A percentile compares a stretch with the other conserved stretches of the same genome.
These are phyloP conservation scores for Keithomyces neogunnii DNA, from an alignment of 2,329 filamentous ascomycete genomes.

Conservation along the genomic window DNA sequence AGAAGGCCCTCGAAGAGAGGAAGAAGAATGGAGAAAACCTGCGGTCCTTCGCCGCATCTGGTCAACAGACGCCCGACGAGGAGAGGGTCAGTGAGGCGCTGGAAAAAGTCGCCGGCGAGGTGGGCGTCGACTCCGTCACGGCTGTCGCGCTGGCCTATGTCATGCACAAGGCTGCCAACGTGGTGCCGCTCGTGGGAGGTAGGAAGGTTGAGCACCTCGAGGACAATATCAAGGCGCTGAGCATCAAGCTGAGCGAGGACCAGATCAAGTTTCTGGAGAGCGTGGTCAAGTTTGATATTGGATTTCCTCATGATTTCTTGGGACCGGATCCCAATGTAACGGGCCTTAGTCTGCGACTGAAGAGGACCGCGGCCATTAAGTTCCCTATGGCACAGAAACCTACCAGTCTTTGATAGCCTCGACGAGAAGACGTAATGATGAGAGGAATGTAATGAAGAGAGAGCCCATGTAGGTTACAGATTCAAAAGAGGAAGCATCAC, in stretches of 20 bases:
- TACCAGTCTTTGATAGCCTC: not conserved
- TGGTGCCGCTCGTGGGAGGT: slow-evolving; percentile 45
- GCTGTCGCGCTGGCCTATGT: slow-evolving; percentile 48
- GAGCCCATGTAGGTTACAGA: too few species aligned
- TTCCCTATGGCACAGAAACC: not conserved
- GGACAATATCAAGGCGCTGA: slow-evolving; percentile 47
- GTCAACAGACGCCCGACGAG: slow-evolving; percentile 37
- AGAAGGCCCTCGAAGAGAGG: slow-evolving; percentile 5
- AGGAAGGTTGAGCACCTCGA: slow-evolving; percentile 43
- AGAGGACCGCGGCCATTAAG: not conserved
- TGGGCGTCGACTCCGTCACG: slow-evolving; percentile 48
- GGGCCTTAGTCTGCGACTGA: not conserved
- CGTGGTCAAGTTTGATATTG: slow-evolving; percentile 43
- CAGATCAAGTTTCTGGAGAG: slow-evolving; percentile 47
- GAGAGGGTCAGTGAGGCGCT: slow-evolving; percentile 46
- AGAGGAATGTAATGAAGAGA: too few species aligned
- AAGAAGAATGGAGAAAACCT: slow-evolving; percentile 13
- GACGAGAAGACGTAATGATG: too few species aligned
- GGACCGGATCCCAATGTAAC: slow-evolving; percentile 5
- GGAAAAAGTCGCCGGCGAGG: slow-evolving; percentile 43
- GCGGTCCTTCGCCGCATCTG: slow-evolving; percentile 12
- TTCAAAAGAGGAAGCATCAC: too few species aligned
- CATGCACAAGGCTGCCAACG: slow-evolving; percentile 39
- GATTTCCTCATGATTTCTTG: slow-evolving; percentile 28
- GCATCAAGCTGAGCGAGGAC: slow-evolving; percentile 37